phyloP scores from a whole-genome alignment of 441 rosid genomes.

The Theobroma grandiflorum region DNA sequence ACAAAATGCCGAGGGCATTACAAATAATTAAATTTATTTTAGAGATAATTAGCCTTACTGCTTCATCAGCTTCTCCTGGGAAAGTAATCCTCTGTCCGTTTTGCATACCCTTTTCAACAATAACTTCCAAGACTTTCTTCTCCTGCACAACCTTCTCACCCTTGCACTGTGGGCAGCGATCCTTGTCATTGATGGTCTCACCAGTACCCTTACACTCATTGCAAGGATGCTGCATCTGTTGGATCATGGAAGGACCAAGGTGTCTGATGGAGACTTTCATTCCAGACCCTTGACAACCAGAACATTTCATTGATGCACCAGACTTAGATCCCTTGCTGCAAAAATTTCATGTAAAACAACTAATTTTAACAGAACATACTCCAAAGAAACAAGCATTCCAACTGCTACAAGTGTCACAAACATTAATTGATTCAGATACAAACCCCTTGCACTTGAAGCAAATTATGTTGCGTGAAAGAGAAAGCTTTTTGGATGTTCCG shows the following conservation, averaged over 20 bases:
- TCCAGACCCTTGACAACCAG: slow-evolving; percentile 93
- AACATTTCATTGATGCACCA: slow-evolving; percentile 85
- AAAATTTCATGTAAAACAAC: not conserved
- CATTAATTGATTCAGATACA: slow-evolving; percentile 25
- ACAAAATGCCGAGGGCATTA: not conserved
- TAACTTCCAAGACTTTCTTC: slow-evolving; percentile 91
- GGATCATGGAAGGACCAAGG: slow-evolving; percentile 94
- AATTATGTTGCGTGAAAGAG: slow-evolving; percentile 73
- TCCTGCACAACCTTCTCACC: slow-evolving; percentile 92
- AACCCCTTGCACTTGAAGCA: slow-evolving; percentile 94
- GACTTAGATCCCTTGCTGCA: slow-evolving; percentile 95
- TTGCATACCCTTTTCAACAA: slow-evolving; percentile 98
- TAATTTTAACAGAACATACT: not conserved
- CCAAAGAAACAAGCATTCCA: not conserved
- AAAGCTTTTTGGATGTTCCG: slow-evolving; percentile 82
- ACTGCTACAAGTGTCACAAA: not conserved
- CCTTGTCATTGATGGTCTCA: slow-evolving; percentile 85
- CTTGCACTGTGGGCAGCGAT: slow-evolving; percentile 92
- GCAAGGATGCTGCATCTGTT: slow-evolving; percentile 98
- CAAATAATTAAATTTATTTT: not conserved
- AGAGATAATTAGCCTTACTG: slow-evolving; percentile 46
- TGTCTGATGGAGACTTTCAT: slow-evolving; percentile 94
- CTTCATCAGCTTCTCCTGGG: slow-evolving; percentile 97
- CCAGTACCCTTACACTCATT: slow-evolving; percentile 95
- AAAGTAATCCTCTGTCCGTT: slow-evolving; percentile 88